phyloP scores from a whole-genome alignment of 1,284 basidiomycete species.

The Melanopsichium pennsylvanicum region DNA sequence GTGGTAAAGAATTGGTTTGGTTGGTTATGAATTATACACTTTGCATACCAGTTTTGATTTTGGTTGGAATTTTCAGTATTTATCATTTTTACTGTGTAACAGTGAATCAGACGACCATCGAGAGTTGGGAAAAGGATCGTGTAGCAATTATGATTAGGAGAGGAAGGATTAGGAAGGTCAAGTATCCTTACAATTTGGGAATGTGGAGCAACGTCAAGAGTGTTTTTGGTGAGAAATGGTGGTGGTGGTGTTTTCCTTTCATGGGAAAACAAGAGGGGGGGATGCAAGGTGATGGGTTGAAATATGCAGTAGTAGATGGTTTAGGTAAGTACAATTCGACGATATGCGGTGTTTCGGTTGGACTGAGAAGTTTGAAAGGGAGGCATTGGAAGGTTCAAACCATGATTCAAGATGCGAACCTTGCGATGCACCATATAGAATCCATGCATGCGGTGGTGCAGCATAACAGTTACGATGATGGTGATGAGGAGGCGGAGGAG shows the following conservation, averaged over 20 bases:
- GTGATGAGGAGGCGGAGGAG: neutral
- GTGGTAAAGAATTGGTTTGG: conserved; percentile 77
- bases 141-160: conserved; percentile 82
- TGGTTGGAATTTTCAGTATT: conserved; percentile 77
- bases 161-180: conserved; percentile 82
- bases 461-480: no score
- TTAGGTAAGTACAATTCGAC: conserved; percentile 22
- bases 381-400: conserved; percentile 14
- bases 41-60: conserved; percentile 82
- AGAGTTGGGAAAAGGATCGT: conserved; percentile 97
- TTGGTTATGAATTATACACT: conserved; percentile 86
- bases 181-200: conserved; percentile 90
- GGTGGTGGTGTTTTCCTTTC: conserved; percentile 87
- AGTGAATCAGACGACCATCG: conserved; percentile 91
- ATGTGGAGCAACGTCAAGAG: conserved; percentile 75
- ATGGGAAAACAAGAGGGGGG: conserved; percentile 64
- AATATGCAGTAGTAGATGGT: conserved; percentile 67
- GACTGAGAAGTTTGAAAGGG: neutral
- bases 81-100: conserved; percentile 87
- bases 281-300: conserved; percentile 75
- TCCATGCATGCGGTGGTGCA: no score
- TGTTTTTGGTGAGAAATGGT: conserved; percentile 77
- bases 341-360: neutral
- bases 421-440: neutral
- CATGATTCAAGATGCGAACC: conserved; percentile 6